Base-by-base conservation (phyloP, 208 protist genomes). In the Leishmania martiniquensis region DNA sequence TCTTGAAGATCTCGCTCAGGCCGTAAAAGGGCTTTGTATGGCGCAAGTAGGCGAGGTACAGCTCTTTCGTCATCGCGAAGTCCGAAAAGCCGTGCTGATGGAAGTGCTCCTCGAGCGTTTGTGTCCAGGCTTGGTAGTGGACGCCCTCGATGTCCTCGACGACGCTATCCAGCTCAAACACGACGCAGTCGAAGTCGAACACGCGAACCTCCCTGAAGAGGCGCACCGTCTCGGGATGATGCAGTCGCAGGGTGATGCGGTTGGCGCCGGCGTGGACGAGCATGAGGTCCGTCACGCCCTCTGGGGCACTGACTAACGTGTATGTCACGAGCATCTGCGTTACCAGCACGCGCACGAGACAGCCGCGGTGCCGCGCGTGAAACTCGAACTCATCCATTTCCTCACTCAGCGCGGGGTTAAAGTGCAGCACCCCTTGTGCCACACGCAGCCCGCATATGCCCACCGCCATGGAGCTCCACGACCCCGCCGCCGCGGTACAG, bases 101-200 rank as follows among this genome's bases (percentile, higher is more conserved):
- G 52, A 96, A 85, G 76, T 92, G 95, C 45, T 81, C 72, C 74
- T 95, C 90, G 6, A 98, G 80, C 39, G 93, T 91, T 76, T 87
- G 78, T 67, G 89, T 89, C 95, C 95, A 98, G n/a, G 95, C 91
- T 47, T 89, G 84, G 75, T 92, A 97, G 76, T 97, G 93, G 25
- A 91, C 85, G 29, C 86, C 82, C 77, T 97, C 92, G n/a, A 97
- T 88, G 71, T 93, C 83, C 44, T 85, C 72, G 22, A 98, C 89
- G 69, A 97, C 71, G 77, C 89, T 93, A 78, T 97, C 92, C 44
- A 98, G 81, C 71, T 98, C 92, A 73, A 98, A 96, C 44, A 98
- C 76, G 65, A 98, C 91, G 80, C 87, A 87, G 85, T 98, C 95
- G 85, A 97, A 98, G 68, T 95, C 90, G 71, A 97, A 93, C 32